A percentile compares a stretch with the other conserved stretches of the same genome.
phyloP scores from a whole-genome alignment of 2,329 filamentous ascomycete species.

The Coniella lustricola region DNA sequence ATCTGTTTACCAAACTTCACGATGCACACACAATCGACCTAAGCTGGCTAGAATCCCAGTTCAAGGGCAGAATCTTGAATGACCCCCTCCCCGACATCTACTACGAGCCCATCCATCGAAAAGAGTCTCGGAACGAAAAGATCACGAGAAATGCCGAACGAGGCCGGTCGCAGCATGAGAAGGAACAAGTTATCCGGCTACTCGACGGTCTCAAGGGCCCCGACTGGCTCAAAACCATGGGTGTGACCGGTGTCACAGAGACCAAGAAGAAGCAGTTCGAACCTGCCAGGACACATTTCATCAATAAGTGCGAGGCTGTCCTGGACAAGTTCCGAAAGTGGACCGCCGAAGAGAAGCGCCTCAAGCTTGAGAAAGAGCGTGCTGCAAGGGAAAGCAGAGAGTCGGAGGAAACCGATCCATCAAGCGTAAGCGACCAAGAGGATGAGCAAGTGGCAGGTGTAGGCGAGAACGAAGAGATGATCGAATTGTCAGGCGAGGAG shows the following conservation, averaged over 20 bases:
- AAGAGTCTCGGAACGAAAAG: constrained; percentile 53
- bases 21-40: constrained; percentile 52
- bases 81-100: constrained; percentile 52
- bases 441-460: constrained; percentile 20
- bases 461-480: constrained; percentile 29
- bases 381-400: constrained; percentile 35
- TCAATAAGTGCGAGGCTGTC: constrained; percentile 72
- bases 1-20: constrained; percentile 48
- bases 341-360: constrained; percentile 82
- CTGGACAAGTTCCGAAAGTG: constrained; percentile 82
- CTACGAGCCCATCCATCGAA: constrained; percentile 49
- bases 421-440: constrained; percentile 18
- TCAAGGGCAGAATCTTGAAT: constrained; percentile 34
- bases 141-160: constrained; percentile 59
- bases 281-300: constrained; percentile 76
- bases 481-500: constrained; percentile 20
- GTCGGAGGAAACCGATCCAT: constrained; percentile 12
- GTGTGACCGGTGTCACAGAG: constrained; percentile 78
- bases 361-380: constrained; percentile 70
- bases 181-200: constrained; percentile 55
- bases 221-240: constrained; percentile 91
- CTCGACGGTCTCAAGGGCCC: constrained; percentile 81
- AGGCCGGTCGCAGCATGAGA: constrained; percentile 59
- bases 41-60: constrained; percentile 41
- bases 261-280: constrained; percentile 81